These are phyloP conservation scores for Cicer chorassanicum DNA, from an alignment of 306 rosid genomes.

Conservation along the genomic window DNA sequence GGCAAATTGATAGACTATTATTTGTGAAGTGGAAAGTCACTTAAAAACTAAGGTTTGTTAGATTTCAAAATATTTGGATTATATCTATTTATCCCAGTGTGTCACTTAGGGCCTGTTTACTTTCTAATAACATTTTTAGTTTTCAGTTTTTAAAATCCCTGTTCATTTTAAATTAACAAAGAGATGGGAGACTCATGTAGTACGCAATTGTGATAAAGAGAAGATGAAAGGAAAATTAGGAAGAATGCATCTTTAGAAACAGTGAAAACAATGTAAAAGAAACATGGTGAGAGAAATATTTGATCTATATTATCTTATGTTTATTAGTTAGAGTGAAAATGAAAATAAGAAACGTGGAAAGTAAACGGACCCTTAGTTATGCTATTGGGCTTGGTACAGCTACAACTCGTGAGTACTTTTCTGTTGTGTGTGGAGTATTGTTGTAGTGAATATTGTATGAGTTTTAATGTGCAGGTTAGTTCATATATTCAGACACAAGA, in stretches of 20 bases:
- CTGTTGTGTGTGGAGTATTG: not conserved
- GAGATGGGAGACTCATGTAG: no score
- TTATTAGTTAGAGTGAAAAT: no score
- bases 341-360: no score
- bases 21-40: slow-evolving; percentile 7
- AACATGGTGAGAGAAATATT: no score
- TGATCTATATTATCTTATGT: no score
- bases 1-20: slow-evolving; percentile 29
- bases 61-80: slow-evolving; percentile 9
- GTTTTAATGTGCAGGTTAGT: slow-evolving; percentile 3
- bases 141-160: no score
- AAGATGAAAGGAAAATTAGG: no score
- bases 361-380: not conserved
- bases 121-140: no score
- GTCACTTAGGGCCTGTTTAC: not conserved
- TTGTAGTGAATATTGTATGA: slow-evolving; percentile 3
- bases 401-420: not conserved
- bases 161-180: no score
- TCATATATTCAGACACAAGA: slow-evolving; percentile 6
- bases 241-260: no score
- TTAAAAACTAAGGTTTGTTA: not conserved
- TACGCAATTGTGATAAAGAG: no score
- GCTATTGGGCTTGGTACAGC: not conserved
- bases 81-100: slow-evolving; percentile 27
- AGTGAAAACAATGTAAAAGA: no score